These are phyloP conservation scores for Shiraia bambusicola DNA, from an alignment of 2,329 filamentous ascomycete species.

Conservation along the genomic window DNA sequence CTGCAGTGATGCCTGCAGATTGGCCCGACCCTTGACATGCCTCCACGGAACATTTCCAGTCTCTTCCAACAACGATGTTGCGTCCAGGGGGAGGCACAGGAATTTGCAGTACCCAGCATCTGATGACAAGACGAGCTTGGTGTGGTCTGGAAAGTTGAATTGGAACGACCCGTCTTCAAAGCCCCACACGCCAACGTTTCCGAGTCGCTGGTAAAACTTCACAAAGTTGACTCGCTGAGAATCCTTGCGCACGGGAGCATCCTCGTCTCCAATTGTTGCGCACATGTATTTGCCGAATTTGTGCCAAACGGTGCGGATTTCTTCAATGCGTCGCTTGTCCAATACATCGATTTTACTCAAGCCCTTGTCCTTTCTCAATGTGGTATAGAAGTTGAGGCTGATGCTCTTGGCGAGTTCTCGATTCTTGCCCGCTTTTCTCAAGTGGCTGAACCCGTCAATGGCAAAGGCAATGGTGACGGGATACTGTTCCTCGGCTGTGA, in stretches of 20 bases:
- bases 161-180: slow-evolving; percentile 79
- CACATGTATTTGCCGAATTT: slow-evolving; percentile 72
- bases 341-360: slow-evolving; percentile 62
- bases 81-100: slow-evolving; percentile 72
- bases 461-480: slow-evolving; percentile 73
- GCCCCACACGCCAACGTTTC: slow-evolving; percentile 78
- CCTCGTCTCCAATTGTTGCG: slow-evolving; percentile 46
- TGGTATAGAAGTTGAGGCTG: slow-evolving; percentile 71
- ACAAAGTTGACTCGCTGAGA: slow-evolving; percentile 58
- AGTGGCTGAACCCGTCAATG: slow-evolving; percentile 69
- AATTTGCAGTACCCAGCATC: slow-evolving; percentile 77
- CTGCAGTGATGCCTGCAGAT: slow-evolving; percentile 71
- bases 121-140: slow-evolving; percentile 76
- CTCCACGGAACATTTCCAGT: slow-evolving; percentile 65
- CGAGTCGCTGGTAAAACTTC: slow-evolving; percentile 78
- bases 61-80: slow-evolving; percentile 63
- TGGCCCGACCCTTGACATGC: slow-evolving; percentile 68
- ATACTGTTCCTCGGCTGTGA: slow-evolving; percentile 48
- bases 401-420: slow-evolving; percentile 48
- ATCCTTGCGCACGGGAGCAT: slow-evolving; percentile 52
- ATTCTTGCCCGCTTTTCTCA: slow-evolving; percentile 66
- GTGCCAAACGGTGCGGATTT: slow-evolving; percentile 62
- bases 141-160: slow-evolving; percentile 88
- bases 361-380: slow-evolving; percentile 62
- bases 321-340: slow-evolving; percentile 60